These are phyloP conservation scores for Lenwebbia sp. DNA, from an alignment of 345 rosid genomes.

Conservation along the genomic window DNA sequence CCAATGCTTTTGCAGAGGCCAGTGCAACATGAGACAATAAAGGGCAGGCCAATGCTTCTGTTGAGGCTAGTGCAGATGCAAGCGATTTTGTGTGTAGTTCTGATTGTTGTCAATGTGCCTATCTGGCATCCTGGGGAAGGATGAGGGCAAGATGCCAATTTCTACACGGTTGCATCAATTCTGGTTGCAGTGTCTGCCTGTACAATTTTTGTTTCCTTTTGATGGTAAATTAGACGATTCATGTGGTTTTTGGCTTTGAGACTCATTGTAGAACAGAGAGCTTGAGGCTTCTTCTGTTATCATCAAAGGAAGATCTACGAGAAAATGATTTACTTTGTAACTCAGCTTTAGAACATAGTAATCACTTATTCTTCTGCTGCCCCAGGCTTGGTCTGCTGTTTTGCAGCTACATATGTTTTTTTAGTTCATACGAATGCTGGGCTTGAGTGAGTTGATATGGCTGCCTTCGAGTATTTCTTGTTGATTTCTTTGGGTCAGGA, in stretches of 20 bases:
- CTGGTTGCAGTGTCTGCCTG: constrained; percentile 29
- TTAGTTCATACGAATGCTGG: no score
- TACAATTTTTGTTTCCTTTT: constrained; percentile 17
- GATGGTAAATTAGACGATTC: not conserved
- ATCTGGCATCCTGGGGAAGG: constrained; percentile 45
- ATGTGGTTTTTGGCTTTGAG: not conserved
- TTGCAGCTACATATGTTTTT: not conserved
- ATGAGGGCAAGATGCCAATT: constrained; percentile 56
- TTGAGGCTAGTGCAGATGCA: no score
- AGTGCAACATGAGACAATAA: no score
- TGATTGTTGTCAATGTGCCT: constrained; percentile 54
- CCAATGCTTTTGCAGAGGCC: no score
- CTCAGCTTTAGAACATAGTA: not conserved
- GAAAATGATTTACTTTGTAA: no score
- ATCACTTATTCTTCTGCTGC: not conserved
- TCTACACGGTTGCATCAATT: constrained; percentile 28
- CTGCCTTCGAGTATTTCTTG: no score
- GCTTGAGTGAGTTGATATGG: no score
- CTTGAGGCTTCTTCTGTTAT: not conserved
- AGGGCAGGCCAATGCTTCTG: no score
- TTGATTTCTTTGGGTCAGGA: no score
- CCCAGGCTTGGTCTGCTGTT: not conserved
- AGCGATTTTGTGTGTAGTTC: constrained; percentile 28
- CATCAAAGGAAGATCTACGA: not conserved
- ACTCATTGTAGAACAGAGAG: not conserved